Base-by-base conservation (phyloP, 176 grass and related monocot species). In the Phyllostachys edulis region DNA sequence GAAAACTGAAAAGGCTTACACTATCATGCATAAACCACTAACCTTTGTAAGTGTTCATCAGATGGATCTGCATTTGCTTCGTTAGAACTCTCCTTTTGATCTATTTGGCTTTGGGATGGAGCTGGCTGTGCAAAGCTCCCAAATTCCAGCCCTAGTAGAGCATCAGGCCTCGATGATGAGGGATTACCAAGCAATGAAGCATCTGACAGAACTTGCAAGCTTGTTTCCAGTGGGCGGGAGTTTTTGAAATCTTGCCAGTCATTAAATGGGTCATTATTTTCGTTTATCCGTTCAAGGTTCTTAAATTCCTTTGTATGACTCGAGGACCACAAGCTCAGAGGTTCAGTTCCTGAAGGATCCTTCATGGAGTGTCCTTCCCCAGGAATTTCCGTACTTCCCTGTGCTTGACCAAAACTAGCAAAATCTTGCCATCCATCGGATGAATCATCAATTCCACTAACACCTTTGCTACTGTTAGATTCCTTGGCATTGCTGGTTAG, bases 361-460 rank as follows among this genome's bases (percentile, higher is more conserved):
- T 87, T 75, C 18, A 34, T 5, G 4, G 67, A 44, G 27, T 69
- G 69, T 20, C 80, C 82, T 83, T 85, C 51, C 74, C 67, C 80
- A 65, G 21, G 47, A 83, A 17, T 72, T 77, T 62, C 29, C 38
- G 45, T 68, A 72, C 50, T 86, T 73, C 34, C 17, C 21, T 65
- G 69, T 75, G 27, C 64, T 84, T 77, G 73, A 86, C 54, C 74
- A 75, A 80, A 92, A 85, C 77, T 82, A 80, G 89, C 77, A 82
- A 95, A 91, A 89, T 88, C 86, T 67, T 88, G 86, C 91, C 93
- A 95, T 79, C 78, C 89, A 85, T 83, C 87, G 18, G 83, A 40
- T 34, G 64, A 49, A 6, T 85, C 69, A 59, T 83, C 59, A 49
- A 82, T 74, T 84, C 18, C 69, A 80, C 42, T 73, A 77, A 77